These are phyloP conservation scores for Lodderomyces elongisporus DNA, from an alignment of 1,139 yeast genomes.

Conservation along the genomic window DNA sequence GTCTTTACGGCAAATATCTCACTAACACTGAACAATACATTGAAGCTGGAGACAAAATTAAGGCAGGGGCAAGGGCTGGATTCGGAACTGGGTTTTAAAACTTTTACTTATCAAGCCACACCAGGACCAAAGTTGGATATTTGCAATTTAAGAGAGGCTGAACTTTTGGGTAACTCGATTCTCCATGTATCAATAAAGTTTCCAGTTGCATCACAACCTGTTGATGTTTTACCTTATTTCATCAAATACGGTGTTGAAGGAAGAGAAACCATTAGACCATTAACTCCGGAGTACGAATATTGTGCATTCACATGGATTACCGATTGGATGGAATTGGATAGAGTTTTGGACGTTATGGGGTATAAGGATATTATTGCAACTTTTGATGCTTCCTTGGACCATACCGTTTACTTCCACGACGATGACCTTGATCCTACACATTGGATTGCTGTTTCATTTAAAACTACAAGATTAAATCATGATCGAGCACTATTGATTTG, in stretches of 20 bases:
- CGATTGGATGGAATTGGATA: constrained; percentile 47
- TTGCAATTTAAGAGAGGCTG: background rate
- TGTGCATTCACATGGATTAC: constrained; percentile 59
- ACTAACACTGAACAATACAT: constrained; percentile 29
- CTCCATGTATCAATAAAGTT: constrained; percentile 4
- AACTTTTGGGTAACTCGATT: background rate
- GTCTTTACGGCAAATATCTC: constrained; percentile 33
- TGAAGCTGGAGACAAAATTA: no score
- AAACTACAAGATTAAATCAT: no score
- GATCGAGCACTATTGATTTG: constrained; percentile 56
- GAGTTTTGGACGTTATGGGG: constrained; percentile 19
- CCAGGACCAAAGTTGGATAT: background rate
- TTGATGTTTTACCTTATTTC: constrained; percentile 35
- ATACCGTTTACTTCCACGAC: constrained; percentile 62
- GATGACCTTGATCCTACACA: constrained; percentile 45
- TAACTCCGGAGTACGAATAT: constrained; percentile 34
- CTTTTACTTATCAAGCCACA: background rate
- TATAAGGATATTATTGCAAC: constrained; percentile 20
- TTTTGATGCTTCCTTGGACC: constrained; percentile 58
- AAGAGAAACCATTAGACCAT: constrained; percentile 10
- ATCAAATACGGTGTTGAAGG: constrained; percentile 17
- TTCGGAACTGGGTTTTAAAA: constrained; percentile 1
- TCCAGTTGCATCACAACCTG: constrained; percentile 4
- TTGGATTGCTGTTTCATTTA: constrained; percentile 52
- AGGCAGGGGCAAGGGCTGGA: no score